Conservation (phyloP, 2,329 filamentous ascomycete species). For the Thielaviopsis cerberus region DNA sequence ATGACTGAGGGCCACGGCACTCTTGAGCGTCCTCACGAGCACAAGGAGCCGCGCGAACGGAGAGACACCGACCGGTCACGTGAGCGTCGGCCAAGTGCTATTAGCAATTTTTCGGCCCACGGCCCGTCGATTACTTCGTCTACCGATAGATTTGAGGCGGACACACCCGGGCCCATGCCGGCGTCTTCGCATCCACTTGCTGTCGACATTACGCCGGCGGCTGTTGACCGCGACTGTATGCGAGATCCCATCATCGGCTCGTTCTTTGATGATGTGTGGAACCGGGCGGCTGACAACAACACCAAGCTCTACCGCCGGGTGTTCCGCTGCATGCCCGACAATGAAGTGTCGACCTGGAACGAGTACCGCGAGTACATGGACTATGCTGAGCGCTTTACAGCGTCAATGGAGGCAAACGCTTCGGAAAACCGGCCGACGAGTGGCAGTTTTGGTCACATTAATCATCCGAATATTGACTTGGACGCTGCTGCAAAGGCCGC, state of each 20-base stretch:
- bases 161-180: not conserved
- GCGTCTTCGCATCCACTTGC: slow-evolving; percentile 31
- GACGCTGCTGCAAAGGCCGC: slow-evolving; percentile 15
- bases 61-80: slow-evolving; percentile 16
- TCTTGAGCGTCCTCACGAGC: slow-evolving; percentile 30
- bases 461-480: slow-evolving; percentile 14
- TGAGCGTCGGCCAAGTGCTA: slow-evolving; percentile 5
- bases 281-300: slow-evolving; percentile 74
- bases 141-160: not conserved
- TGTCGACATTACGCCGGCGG: slow-evolving; percentile 52
- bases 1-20: slow-evolving; percentile 46
- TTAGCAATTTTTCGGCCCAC: slow-evolving; percentile 3
- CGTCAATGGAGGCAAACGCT: slow-evolving; percentile 40
- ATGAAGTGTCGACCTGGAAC: slow-evolving; percentile 78
- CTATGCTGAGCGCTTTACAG: slow-evolving; percentile 61
- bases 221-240: slow-evolving; percentile 84
- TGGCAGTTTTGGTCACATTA: slow-evolving; percentile 22
- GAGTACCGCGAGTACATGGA: slow-evolving; percentile 72
- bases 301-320: slow-evolving; percentile 85
- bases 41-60: slow-evolving; percentile 15
- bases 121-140: not conserved
- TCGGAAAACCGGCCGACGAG: slow-evolving; percentile 24
- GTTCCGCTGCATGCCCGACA: slow-evolving; percentile 94
- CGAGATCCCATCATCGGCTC: slow-evolving; percentile 62
- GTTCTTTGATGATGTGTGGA: slow-evolving; percentile 83